phyloP scores from a whole-genome alignment of 179 eudicot genomes.

The Silene noctiflora region DNA sequence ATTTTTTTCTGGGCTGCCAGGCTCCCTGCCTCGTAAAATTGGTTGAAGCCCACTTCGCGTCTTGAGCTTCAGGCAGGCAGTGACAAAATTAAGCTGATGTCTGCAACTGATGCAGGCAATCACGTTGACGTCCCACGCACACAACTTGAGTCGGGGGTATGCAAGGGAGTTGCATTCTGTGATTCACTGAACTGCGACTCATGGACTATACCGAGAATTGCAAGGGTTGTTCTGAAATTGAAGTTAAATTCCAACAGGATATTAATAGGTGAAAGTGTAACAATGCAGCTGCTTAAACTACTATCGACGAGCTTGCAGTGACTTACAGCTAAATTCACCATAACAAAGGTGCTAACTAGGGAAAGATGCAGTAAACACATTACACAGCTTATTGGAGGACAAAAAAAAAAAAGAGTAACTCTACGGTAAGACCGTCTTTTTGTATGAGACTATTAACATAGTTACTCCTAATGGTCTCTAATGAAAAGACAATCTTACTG shows the following conservation, averaged over 20 bases:
- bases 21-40: neutral
- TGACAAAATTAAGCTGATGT: neutral
- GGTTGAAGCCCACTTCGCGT: neutral
- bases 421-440: too few species aligned
- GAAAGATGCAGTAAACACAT: too few species aligned
- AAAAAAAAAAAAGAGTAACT: too few species aligned
- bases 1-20: neutral
- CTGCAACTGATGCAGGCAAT: neutral
- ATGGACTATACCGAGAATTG: neutral
- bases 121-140: neutral
- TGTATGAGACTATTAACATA: too few species aligned
- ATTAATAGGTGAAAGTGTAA: neutral
- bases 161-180: neutral
- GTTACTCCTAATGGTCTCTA: too few species aligned
- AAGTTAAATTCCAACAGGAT: neutral
- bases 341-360: neutral
- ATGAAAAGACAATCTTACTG: too few species aligned
- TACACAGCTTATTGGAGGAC: too few species aligned
- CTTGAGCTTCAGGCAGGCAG: neutral
- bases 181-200: constrained; percentile 3
- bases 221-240: neutral
- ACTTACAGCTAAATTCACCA: neutral
- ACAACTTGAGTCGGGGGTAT: neutral
- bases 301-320: neutral
- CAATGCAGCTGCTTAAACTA: neutral